Conservation (phyloP, 2,329 filamentous ascomycete genomes). For the Beauveria scarabaeidicola region DNA sequence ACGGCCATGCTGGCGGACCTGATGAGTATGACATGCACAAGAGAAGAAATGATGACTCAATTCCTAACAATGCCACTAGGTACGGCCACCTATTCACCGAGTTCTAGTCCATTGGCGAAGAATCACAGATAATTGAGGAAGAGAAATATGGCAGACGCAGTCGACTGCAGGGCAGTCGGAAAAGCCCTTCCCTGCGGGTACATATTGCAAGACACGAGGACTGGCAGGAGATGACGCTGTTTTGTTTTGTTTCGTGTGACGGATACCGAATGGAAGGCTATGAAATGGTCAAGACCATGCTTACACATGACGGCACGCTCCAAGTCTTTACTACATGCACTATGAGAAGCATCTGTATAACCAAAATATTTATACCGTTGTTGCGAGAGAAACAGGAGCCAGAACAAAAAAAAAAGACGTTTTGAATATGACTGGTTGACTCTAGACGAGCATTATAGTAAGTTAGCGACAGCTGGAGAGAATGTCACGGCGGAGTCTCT, state of each 20-base stretch:
- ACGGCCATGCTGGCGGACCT: constrained; percentile 61
- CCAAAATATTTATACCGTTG: constrained; percentile 7
- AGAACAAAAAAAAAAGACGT: background rate
- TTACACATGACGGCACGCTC: background rate
- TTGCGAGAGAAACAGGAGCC: background rate
- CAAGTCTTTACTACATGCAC: constrained; percentile 1
- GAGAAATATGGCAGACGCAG: background rate
- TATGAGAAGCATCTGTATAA: constrained; percentile 11
- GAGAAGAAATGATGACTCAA: too few species aligned
- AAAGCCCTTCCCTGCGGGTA: background rate
- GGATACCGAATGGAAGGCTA: background rate
- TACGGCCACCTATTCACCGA: constrained; percentile 68
- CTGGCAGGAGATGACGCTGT: background rate
- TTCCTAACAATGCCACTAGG: constrained; percentile 31
- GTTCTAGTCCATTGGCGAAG: constrained; percentile 41
- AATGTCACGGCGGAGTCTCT: background rate
- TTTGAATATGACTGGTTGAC: background rate
- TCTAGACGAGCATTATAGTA: background rate
- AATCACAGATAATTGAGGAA: background rate
- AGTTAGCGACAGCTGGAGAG: background rate
- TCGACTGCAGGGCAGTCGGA: background rate
- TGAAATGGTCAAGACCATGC: background rate
- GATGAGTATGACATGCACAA: constrained; percentile 65
- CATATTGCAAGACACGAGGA: background rate
- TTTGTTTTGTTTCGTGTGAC: constrained; percentile 1